phyloP scores from a whole-genome alignment of 371 early-diverging fungal genomes.

The Parasitella parasitica region DNA sequence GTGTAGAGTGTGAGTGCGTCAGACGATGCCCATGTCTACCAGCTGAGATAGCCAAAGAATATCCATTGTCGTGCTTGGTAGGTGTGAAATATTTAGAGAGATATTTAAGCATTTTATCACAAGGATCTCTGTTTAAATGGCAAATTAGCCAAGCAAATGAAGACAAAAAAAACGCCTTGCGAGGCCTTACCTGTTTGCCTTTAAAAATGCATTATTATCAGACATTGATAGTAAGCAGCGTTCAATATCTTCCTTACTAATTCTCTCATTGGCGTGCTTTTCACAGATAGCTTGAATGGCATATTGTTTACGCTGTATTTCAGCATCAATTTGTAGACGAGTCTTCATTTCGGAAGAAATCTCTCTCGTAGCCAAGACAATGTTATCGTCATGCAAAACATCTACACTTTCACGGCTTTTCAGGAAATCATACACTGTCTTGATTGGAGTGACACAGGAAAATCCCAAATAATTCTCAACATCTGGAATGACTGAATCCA shows the following conservation, averaged over 20 bases:
- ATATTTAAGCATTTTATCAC: constrained; percentile 89
- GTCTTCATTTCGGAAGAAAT: constrained; percentile 81
- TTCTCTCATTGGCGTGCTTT: constrained; percentile 66
- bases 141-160: background rate
- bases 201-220: constrained; percentile 92
- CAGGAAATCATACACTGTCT: constrained; percentile 83
- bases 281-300: constrained; percentile 83
- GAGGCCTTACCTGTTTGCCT: constrained; percentile 75
- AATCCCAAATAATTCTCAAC: constrained; percentile 88
- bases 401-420: constrained; percentile 62
- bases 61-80: constrained; percentile 53
- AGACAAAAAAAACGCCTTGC: too few species aligned
- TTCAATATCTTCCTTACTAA: constrained; percentile 71
- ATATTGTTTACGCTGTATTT: constrained; percentile 85
- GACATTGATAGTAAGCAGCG: constrained; percentile 92
- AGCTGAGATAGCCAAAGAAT: constrained; percentile 82
- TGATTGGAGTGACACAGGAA: constrained; percentile 78
- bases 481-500: constrained; percentile 86
- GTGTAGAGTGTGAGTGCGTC: constrained; percentile 87
- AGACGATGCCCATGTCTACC: constrained; percentile 89
- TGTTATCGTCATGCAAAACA: constrained; percentile 78
- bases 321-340: constrained; percentile 74
- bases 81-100: constrained; percentile 71
- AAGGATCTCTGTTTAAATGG: constrained; percentile 74
- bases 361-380: constrained; percentile 88